phyloP scores from a whole-genome alignment of 2,329 filamentous ascomycete species.

The Xylariales sp. region DNA sequence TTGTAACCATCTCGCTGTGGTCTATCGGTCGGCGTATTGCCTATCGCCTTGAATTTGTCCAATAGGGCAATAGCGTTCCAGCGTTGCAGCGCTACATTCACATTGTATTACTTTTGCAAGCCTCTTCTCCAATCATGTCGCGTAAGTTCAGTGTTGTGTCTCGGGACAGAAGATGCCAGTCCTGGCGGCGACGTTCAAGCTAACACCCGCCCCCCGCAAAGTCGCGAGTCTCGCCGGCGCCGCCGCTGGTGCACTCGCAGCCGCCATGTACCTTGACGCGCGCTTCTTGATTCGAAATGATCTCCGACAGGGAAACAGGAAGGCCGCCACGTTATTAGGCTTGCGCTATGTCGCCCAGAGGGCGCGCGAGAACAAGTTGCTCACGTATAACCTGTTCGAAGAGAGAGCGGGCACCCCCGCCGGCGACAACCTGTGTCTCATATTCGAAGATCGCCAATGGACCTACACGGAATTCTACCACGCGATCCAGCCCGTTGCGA shows the following conservation, averaged over 20 bases:
- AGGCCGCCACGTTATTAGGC: neutral
- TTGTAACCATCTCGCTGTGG: neutral
- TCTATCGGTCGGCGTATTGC: neutral
- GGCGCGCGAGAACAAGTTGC: slow-evolving; percentile 39
- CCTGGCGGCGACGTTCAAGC: neutral
- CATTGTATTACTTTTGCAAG: neutral
- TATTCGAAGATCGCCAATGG: slow-evolving; percentile 72
- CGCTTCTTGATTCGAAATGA: slow-evolving; percentile 36
- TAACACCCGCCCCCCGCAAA: slow-evolving; percentile 16
- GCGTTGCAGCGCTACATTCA: neutral
- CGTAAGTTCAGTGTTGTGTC: slow-evolving; percentile 18
- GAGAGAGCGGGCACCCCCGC: slow-evolving; percentile 40
- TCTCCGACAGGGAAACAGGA: slow-evolving; percentile 26
- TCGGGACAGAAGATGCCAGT: neutral
- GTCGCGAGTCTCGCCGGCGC: slow-evolving; percentile 31
- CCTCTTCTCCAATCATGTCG: slow-evolving; percentile 15
- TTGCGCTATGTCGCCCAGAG: slow-evolving; percentile 51
- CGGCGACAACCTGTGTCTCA: slow-evolving; percentile 48
- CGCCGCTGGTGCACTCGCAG: slow-evolving; percentile 30
- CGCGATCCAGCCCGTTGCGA: slow-evolving; percentile 66
- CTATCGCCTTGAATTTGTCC: neutral
- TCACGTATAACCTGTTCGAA: slow-evolving; percentile 44
- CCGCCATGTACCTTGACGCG: slow-evolving; percentile 37
- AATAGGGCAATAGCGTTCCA: neutral
- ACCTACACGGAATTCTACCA: slow-evolving; percentile 68